Percentiles rank a stretch among this genome's conserved stretches.
phyloP scores from a whole-genome alignment of 1,139 yeast genomes.

The Geotrichum europaeum region DNA sequence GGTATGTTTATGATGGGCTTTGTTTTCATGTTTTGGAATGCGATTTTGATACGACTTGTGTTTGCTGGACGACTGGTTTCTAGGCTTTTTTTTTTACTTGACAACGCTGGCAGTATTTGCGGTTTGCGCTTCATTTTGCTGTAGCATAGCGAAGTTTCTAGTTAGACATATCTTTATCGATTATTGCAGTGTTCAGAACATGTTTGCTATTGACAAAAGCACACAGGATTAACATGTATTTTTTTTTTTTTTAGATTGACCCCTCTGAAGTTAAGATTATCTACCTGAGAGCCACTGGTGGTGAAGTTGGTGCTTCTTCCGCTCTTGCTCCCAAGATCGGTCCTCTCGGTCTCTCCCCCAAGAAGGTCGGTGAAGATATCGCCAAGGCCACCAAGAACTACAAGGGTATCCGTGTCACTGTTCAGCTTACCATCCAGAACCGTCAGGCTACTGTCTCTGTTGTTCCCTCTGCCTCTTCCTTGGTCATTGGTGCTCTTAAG shows the following conservation, averaged over 20 bases:
- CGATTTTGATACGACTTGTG: background rate
- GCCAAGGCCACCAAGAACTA: conserved; percentile 99
- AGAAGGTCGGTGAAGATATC: conserved; percentile 99
- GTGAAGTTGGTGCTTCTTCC: conserved; percentile 99
- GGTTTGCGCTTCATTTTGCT: background rate
- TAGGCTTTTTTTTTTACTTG: background rate
- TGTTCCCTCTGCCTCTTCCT: conserved; percentile 99
- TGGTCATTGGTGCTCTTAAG: conserved; percentile 98
- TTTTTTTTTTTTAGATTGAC: conserved; percentile 54
- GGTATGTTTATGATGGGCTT: conserved; percentile 9
- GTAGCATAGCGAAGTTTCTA: background rate
- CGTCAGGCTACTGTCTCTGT: conserved; percentile 99
- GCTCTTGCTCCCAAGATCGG: conserved; percentile 99
- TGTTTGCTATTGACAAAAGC: background rate
- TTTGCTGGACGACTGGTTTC: background rate
- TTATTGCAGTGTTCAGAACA: background rate
- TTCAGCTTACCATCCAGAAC: conserved; percentile 97
- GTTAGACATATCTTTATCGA: background rate
- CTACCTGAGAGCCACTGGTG: conserved; percentile 99
- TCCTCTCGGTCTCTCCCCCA: conserved; percentile 99
- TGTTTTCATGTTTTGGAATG: background rate
- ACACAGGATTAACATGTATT: background rate
- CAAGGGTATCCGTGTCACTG: conserved; percentile 99
- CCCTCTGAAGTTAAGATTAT: conserved; percentile 97
- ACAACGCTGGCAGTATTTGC: background rate